Evolutionary conservation across 2,329 filamentous ascomycete genomes (phyloP).

Genomic region (Berkeleyomyces rouxiae): DNA sequence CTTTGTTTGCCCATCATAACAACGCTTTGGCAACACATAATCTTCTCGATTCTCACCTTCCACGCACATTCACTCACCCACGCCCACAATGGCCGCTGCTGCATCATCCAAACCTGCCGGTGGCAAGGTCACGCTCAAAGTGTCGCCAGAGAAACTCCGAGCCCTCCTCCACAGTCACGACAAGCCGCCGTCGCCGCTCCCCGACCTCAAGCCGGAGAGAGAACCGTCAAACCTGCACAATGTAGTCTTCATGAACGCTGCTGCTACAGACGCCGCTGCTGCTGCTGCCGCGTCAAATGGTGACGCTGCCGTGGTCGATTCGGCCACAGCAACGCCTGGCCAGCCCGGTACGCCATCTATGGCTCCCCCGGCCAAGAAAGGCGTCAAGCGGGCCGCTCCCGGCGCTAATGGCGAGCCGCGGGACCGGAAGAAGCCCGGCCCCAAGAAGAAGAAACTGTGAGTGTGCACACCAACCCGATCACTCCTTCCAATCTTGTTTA

Average conservation of each 20-base stretch:
- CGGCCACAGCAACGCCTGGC: constrained; percentile 41
- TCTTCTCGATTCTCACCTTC: neutral
- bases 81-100: constrained; percentile 9
- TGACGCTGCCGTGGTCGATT: constrained; percentile 39
- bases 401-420: constrained; percentile 50
- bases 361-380: constrained; percentile 62
- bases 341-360: constrained; percentile 41
- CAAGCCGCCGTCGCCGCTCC: constrained; percentile 28
- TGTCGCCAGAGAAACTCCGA: constrained; percentile 34
- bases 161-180: constrained; percentile 28
- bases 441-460: constrained; percentile 72
- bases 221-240: neutral
- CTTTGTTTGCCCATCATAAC: too few relatives aligned
- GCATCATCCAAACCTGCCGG: constrained; percentile 16
- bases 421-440: constrained; percentile 71
- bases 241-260: neutral
- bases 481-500: constrained; percentile 4
- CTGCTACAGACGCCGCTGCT: neutral
- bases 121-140: constrained; percentile 35
- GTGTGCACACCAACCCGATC: constrained; percentile 51
- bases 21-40: neutral
- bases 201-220: constrained; percentile 22
- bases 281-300: constrained; percentile 28
- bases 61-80: neutral
- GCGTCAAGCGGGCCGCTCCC: constrained; percentile 50